phyloP scores from a whole-genome alignment of 2,329 filamentous ascomycete genomes.

The Aphanocladium album region DNA sequence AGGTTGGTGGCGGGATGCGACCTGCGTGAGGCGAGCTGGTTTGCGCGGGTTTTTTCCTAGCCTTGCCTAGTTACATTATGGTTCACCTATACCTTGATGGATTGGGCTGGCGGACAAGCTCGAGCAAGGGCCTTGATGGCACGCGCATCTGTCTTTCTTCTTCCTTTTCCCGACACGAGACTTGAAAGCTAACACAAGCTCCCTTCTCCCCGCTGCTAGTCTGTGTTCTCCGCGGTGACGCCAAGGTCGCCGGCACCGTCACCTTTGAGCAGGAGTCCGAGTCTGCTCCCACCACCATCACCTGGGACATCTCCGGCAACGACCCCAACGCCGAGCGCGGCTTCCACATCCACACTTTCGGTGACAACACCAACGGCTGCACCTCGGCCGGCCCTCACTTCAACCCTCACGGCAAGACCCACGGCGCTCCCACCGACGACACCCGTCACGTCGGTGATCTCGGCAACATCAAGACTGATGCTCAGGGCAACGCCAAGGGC shows the following conservation, averaged over 20 bases:
- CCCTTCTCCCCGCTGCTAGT: slow-evolving; percentile 47
- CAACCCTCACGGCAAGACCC: slow-evolving; percentile 91
- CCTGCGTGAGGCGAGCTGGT: slow-evolving; percentile 37
- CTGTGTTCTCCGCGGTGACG: slow-evolving; percentile 95
- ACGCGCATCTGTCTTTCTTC: neutral
- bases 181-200: neutral
- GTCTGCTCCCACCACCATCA: slow-evolving; percentile 74
- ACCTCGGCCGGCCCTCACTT: slow-evolving; percentile 97
- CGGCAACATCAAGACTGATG: slow-evolving; percentile 95
- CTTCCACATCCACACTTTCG: slow-evolving; percentile 98
- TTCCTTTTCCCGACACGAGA: too few relatives aligned
- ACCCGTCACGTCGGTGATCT: slow-evolving; percentile 94
- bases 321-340: slow-evolving; percentile 94
- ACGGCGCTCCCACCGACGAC: slow-evolving; percentile 79
- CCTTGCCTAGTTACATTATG: neutral
- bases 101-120: slow-evolving; percentile 25
- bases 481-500: slow-evolving; percentile 83
- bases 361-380: slow-evolving; percentile 99
- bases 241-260: slow-evolving; percentile 88
- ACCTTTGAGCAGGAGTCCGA: slow-evolving; percentile 91
- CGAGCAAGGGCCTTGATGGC: slow-evolving; percentile 28
- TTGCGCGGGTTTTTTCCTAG: slow-evolving; percentile 53
- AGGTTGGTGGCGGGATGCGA: neutral
- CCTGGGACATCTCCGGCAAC: slow-evolving; percentile 88
- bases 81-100: slow-evolving; percentile 41